Base-by-base conservation (phyloP, 1,284 basidiomycete genomes). In the Ceratorhiza oryzae-sativae region DNA sequence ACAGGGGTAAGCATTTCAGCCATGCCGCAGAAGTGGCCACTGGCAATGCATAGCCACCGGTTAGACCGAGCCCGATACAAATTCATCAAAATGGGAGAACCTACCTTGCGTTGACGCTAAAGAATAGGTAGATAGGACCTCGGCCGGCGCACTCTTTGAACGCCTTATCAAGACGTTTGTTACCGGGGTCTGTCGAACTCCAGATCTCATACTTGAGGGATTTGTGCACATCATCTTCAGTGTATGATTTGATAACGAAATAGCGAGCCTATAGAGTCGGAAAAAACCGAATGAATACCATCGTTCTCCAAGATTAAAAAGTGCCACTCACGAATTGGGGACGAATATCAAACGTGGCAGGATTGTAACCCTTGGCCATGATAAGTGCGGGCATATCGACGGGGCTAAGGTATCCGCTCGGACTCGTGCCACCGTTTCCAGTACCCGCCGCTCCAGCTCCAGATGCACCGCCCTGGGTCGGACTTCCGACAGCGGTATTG, bases 221-320 rank as follows among this genome's bases (percentile, higher is more conserved):
- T 80, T 97, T 97, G 82, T 97, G 95, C 1, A 98, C 96, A 78
- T 98, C 95, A 77, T 98, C 95, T 80, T 98, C 95, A 1, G 95
- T 98, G 81, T 96, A 98, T 0, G 93, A 95, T 80, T 98, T 97
- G 86, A 98, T 98, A 34, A 98, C 95, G 78, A 97, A 97, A 82
- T 87, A 98, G 18, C 95, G 87, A 8, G 95, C 94, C 88, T 93
- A 76, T 12, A 39, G 5, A 9, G 10, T 5, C n/a, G 34, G 32
- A 30, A 56, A 65, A 76, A 45, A 59, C 45, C 18, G 9, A 63
- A 56, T 46, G 39, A 42, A 68, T 48, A 53, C 30, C 34, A 42
- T 25, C 46, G 10, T 36, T 32, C 34, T 10, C 36, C 20, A 39
- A 67, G 34, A 49, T 30, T 39, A 39, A 39, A 39, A 60, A 58